Evolutionary conservation across 352 stramenopile species (phyloP).

Genomic region (Pythium myriotylum): DNA sequence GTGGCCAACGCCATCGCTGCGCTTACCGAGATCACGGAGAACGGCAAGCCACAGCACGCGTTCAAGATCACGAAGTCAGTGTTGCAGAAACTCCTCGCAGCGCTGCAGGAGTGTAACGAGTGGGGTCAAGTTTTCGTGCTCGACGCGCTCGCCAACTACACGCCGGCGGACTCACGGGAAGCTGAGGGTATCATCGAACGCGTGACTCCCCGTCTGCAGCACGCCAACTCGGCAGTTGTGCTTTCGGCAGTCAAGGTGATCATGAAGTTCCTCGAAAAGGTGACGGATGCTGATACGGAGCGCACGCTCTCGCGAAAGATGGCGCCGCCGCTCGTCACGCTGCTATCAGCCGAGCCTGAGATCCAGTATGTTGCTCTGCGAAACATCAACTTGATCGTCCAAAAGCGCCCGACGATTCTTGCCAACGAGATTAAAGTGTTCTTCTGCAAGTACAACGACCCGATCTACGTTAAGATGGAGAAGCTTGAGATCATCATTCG

Average conservation of each 20-base stretch:
- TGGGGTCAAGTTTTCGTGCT: constrained; percentile 99
- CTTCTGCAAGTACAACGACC: constrained; percentile 99
- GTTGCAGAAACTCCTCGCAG: constrained; percentile 97
- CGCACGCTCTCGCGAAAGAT: constrained; percentile 94
- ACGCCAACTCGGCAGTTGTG: constrained; percentile 98
- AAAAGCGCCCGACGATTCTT: constrained; percentile 96
- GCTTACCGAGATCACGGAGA: constrained; percentile 97
- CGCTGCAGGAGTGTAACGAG: constrained; percentile 99
- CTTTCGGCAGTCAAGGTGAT: constrained; percentile 98
- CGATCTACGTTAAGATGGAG: constrained; percentile 97
- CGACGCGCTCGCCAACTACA: constrained; percentile 96
- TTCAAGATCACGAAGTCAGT: constrained; percentile 96
- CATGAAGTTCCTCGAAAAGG: constrained; percentile 96
- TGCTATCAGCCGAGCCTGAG: constrained; percentile 98
- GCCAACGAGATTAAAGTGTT: constrained; percentile 96
- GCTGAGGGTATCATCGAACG: constrained; percentile 99
- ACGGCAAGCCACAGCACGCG: constrained; percentile 86
- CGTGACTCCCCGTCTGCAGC: constrained; percentile 97
- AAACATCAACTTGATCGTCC: constrained; percentile 99
- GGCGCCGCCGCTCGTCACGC: constrained; percentile 97
- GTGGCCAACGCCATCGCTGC: constrained; percentile 99
- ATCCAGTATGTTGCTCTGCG: constrained; percentile 99
- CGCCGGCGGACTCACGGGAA: constrained; percentile 94
- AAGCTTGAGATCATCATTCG: constrained; percentile 99
- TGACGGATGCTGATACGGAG: constrained; percentile 93